Percentiles rank a stretch among this genome's conserved stretches.
Evolutionary conservation across 2,329 filamentous ascomycete species (phyloP).

Genomic region (Nemania sp.): DNA sequence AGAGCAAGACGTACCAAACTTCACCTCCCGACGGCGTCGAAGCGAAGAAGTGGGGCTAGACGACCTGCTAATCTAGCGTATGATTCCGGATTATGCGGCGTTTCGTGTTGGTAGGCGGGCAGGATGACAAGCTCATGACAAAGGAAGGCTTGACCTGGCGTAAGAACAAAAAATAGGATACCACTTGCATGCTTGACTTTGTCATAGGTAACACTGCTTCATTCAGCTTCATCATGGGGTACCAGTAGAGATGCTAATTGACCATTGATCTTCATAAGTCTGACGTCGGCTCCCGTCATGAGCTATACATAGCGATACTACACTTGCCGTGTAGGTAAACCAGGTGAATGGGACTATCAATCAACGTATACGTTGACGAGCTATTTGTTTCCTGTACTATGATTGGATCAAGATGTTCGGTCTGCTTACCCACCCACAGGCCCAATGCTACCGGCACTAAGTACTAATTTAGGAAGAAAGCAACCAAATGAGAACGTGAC

Average conservation of each 20-base stretch:
- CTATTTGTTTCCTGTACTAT: conserved; percentile 6
- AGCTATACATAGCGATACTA: conserved; percentile 8
- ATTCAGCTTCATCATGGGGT: neutral
- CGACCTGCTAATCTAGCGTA: conserved; percentile 2
- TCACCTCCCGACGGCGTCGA: conserved; percentile 76
- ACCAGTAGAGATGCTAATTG: too few relatives aligned
- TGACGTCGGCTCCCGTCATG: conserved; percentile 7
- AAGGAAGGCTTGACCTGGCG: conserved; percentile 4
- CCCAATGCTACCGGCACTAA: conserved; percentile 30
- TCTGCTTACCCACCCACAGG: conserved; percentile 5
- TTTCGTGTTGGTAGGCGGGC: conserved; percentile 8
- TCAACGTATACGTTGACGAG: conserved; percentile 7
- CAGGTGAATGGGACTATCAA: conserved; percentile 32
- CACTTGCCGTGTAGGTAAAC: conserved; percentile 17
- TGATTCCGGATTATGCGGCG: conserved; percentile 6
- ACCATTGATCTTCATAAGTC: too few relatives aligned
- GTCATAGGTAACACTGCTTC: conserved; percentile 9
- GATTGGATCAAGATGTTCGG: conserved; percentile 17
- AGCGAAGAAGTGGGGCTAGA: conserved; percentile 67
- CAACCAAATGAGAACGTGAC: conserved; percentile 16
- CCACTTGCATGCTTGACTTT: conserved; percentile 11
- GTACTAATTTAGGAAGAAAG: conserved; percentile 6
- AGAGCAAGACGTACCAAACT: conserved; percentile 70
- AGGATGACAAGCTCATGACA: conserved; percentile 2
- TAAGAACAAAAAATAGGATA: conserved; percentile 13